phyloP scores from a whole-genome alignment of 148 eudicot genomes.

The Nyssa sinensis region DNA sequence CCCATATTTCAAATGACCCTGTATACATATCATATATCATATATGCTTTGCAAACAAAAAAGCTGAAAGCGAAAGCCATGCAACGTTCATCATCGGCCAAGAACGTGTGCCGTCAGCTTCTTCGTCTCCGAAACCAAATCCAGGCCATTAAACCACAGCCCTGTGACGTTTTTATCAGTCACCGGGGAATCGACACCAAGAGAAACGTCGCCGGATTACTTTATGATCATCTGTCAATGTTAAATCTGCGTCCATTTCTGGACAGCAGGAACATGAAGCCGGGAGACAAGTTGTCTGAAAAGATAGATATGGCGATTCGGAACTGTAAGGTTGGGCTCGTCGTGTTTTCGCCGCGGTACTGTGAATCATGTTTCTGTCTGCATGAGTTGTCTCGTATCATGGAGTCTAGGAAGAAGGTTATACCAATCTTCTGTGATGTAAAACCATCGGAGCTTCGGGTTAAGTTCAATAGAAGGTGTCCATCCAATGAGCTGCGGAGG shows the following conservation, averaged over 20 bases:
- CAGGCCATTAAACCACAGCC: not conserved
- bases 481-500: no score
- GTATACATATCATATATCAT: no score
- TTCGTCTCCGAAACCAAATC: not conserved
- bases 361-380: constrained; percentile 43
- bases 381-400: constrained; percentile 47
- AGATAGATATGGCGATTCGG: constrained; percentile 28
- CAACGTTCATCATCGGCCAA: not conserved
- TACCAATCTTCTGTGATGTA: no score
- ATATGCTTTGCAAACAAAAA: no score
- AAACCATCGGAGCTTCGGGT: no score
- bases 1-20: no score
- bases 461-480: no score
- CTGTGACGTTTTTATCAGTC: constrained; percentile 44
- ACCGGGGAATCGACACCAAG: constrained; percentile 44
- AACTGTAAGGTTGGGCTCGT: constrained; percentile 37
- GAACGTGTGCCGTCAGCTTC: not conserved
- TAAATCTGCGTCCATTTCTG: constrained; percentile 36
- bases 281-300: constrained; percentile 35
- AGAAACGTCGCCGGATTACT: constrained; percentile 40
- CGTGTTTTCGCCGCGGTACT: constrained; percentile 35
- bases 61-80: no score
- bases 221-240: constrained; percentile 23
- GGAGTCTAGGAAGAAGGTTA: constrained; percentile 8
- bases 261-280: constrained; percentile 51